Evolutionary conservation across 768 basidiomycete genomes (phyloP), one percentile per base, ranked within the genome.

Genomic region (Xerocomus spinulosus): DNA sequence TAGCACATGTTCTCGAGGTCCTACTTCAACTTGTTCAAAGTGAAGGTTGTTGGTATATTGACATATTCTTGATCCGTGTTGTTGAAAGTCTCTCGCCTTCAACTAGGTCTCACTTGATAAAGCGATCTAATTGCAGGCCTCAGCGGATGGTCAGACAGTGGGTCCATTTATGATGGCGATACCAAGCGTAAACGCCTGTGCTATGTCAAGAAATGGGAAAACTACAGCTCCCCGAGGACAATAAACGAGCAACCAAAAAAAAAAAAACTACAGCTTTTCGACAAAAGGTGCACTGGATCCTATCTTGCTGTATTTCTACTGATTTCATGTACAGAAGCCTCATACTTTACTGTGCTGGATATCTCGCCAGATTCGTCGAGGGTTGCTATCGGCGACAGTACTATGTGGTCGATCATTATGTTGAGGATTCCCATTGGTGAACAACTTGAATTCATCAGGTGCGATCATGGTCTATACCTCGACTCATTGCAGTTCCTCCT

Each of bases 61-160:
- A n/a, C n/a, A n/a, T n/a, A n/a, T n/a, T n/a, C n/a, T n/a, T n/a
- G 24, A 53, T 43, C 14, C 44, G 39, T 8, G 42, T 51, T 35
- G 35, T 15, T 18, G 15, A 17, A 9, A 15, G n/a, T n/a, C n/a
- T n/a, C n/a, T n/a, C n/a, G n/a, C n/a, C n/a, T n/a, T n/a, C n/a
- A n/a, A n/a, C n/a, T n/a, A n/a, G n/a, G n/a, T n/a, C n/a, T n/a
- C n/a, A n/a, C n/a, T n/a, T n/a, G n/a, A 30, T 6, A 21, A 26
- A 5, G 30, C 20, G 15, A 10, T 20, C 13, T 20, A 44, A 15
- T 14, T 52, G 26, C 38, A 23, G 21, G 18, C 29, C 18, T 40
- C 42, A 12, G n/a, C n/a, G n/a, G 52, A 53, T 18, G 52, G 40
- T 38, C 44, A 29, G 28, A 40, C 18, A 40, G 24, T 43, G 20